These are phyloP conservation scores for Penicillium paradoxum DNA, from an alignment of 495 filamentous ascomycete species.

Conservation along the genomic window DNA sequence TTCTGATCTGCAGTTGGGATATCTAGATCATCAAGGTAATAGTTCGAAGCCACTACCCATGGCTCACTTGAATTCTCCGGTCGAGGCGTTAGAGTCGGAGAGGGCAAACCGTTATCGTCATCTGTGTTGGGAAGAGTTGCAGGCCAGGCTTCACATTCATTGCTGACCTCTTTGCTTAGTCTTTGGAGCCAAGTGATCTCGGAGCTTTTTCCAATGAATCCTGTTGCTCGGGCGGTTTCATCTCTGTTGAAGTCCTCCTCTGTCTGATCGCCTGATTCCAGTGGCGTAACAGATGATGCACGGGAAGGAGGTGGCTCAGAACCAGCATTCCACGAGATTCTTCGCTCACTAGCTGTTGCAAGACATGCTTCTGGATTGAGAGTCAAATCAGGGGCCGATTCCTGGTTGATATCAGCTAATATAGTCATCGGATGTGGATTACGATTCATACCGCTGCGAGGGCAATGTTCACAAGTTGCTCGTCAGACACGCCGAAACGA, in stretches of 20 bases:
- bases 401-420: conserved; percentile 22
- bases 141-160: conserved; percentile 24
- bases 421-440: not conserved
- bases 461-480: conserved; percentile 36
- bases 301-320: conserved; percentile 23
- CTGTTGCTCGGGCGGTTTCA: conserved; percentile 41
- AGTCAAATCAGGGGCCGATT: conserved; percentile 19
- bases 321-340: conserved; percentile 8
- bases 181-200: conserved; percentile 56
- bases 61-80: conserved; percentile 24
- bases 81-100: conserved; percentile 24
- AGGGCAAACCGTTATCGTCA: conserved; percentile 23
- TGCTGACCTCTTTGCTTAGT: conserved; percentile 33
- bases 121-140: conserved; percentile 11
- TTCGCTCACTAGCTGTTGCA: conserved; percentile 10
- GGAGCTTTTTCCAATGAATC: conserved; percentile 58
- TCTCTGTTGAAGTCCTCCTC: conserved; percentile 56
- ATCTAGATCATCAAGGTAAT: conserved; percentile 50
- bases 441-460: conserved; percentile 27
- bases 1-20: conserved; percentile 39
- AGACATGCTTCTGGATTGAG: conserved; percentile 13
- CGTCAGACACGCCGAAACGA: conserved; percentile 35
- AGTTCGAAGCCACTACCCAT: conserved; percentile 33
- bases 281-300: conserved; percentile 39
- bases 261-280: conserved; percentile 48